Evolutionary conservation across 108 stramenopile species (phyloP), one percentile per base, ranked within the genome.

Genomic region (Cyclotella atomus): DNA sequence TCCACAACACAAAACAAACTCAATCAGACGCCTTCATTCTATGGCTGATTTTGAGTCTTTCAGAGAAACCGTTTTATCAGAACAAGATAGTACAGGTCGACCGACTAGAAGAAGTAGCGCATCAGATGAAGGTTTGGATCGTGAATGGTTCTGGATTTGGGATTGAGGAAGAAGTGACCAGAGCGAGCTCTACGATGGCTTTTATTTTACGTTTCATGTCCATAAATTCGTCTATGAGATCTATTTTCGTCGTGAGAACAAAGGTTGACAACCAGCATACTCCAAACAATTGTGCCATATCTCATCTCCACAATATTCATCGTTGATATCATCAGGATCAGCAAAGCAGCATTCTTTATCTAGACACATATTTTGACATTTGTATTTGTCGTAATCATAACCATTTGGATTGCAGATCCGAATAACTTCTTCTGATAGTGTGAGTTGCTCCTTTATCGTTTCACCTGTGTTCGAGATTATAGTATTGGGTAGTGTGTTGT

Each of bases 121-220:
- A 69, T 33, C n/a, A 47, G 59, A 46, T 41, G 32, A 24, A 50
- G 68, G 52, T 33, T n/a, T 52, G 16, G 59, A 60, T 55, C 68
- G 76, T 30, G 76, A 77, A 55, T 77, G 76, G 76, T 77, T 77
- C 56, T 77, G 76, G 76, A 77, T 77, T 21, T 77, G 76, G 76
- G 49, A 68, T 55, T 77, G 59, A 68, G 38, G 38, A n/a, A n/a
- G n/a, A n/a, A n/a, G n/a, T n/a, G n/a, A n/a, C n/a, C n/a, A n/a
- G n/a, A n/a, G n/a, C n/a, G n/a, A n/a, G n/a, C n/a, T n/a, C n/a
- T n/a, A n/a, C n/a, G n/a, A n/a, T n/a, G n/a, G n/a, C n/a, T n/a
- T n/a, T n/a, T n/a, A n/a, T n/a, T n/a, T n/a, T n/a, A n/a, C n/a
- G n/a, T n/a, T n/a, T n/a, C n/a, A n/a, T n/a, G n/a, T n/a, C n/a